These are phyloP conservation scores for Kwoniella shandongensis DNA, from an alignment of 768 basidiomycete genomes.

Conservation along the genomic window DNA sequence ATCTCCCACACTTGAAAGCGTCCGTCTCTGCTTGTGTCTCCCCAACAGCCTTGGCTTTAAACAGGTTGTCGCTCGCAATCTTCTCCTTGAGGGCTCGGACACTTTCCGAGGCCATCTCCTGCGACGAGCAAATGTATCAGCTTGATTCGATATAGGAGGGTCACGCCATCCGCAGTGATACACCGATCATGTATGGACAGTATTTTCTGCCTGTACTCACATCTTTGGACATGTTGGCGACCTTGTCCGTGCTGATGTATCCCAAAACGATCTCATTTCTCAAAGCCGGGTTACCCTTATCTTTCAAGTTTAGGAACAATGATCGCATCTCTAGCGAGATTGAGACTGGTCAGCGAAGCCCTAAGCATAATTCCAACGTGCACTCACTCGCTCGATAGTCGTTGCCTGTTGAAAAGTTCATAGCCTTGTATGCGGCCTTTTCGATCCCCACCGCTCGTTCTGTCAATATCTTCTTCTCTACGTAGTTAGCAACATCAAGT, in stretches of 20 bases:
- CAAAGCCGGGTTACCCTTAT: constrained; percentile 85
- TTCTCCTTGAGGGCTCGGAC: constrained; percentile 77
- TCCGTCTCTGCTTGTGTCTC: constrained; percentile 75
- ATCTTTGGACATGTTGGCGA: constrained; percentile 78
- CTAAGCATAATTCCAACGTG: background rate
- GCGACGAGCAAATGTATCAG: constrained; percentile 6
- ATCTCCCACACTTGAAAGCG: constrained; percentile 93
- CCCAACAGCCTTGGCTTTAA: constrained; percentile 84
- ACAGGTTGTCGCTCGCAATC: constrained; percentile 80
- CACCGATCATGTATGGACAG: too few species aligned
- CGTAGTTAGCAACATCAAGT: background rate
- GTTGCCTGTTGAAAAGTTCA: constrained; percentile 42
- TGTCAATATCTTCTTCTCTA: constrained; percentile 71
- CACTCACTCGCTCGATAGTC: constrained; percentile 52
- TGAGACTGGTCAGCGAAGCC: background rate
- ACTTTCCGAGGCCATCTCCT: constrained; percentile 97
- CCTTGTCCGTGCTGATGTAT: constrained; percentile 66
- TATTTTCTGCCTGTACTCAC: constrained; percentile 58
- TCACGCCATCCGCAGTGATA: too few species aligned
- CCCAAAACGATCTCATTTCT: constrained; percentile 84
- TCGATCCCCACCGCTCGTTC: constrained; percentile 71
- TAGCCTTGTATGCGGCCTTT: constrained; percentile 59
- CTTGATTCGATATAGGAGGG: too few species aligned
- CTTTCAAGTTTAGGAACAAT: constrained; percentile 89
- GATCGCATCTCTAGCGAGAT: constrained; percentile 69